Evolutionary conservation across 2,329 filamentous ascomycete species (phyloP).

Genomic region (Trichocomaceae sp.): DNA sequence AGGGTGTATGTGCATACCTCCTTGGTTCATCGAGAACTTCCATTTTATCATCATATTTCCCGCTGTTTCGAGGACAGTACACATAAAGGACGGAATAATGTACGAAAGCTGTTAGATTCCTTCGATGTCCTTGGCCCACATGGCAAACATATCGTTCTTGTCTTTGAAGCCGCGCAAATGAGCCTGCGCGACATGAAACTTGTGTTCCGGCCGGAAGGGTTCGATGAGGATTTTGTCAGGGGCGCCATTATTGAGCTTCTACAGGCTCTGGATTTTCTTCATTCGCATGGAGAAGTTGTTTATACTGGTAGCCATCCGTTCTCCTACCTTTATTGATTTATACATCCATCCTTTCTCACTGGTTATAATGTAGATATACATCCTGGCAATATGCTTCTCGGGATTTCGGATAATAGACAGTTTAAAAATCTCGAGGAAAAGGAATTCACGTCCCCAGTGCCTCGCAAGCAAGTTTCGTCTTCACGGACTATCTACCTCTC

Average conservation of each 20-base stretch:
- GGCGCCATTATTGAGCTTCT: conserved; percentile 37
- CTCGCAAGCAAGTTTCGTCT: conserved; percentile 31
- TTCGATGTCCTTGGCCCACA: conserved; percentile 4
- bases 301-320: conserved; percentile 37
- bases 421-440: conserved; percentile 35
- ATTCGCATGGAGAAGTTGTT: conserved; percentile 41
- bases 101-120: conserved; percentile 16
- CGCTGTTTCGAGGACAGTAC: conserved; percentile 6
- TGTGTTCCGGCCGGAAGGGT: conserved; percentile 27
- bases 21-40: conserved; percentile 26
- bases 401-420: conserved; percentile 34
- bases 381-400: conserved; percentile 44
- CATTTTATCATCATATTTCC: conserved; percentile 39
- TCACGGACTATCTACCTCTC: conserved; percentile 28
- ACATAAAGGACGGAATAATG: conserved; percentile 23
- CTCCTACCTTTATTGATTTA: background rate
- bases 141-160: conserved; percentile 27
- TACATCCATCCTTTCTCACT: background rate
- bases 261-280: conserved; percentile 41
- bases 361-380: conserved; percentile 34
- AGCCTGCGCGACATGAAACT: conserved; percentile 35
- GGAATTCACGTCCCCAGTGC: conserved; percentile 36
- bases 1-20: conserved; percentile 2
- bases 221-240: conserved; percentile 25
- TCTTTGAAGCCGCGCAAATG: conserved; percentile 39